Base-by-base conservation (phyloP, 108 stramenopile species). In the Pseudonitzschia delicatissima region DNA sequence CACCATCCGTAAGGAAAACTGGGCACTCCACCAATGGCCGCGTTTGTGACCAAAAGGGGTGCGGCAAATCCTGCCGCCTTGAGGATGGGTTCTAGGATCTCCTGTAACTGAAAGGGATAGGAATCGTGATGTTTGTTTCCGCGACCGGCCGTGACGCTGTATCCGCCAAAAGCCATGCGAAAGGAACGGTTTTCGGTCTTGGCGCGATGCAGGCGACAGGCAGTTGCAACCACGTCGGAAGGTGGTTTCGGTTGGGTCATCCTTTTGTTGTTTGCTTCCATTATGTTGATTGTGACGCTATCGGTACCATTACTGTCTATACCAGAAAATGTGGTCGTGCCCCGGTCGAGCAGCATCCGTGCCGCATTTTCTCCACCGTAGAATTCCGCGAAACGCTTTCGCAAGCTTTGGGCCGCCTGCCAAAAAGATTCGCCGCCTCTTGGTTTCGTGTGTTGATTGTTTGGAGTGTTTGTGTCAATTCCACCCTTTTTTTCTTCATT, bases 1-100 rank as follows among this genome's bases (percentile, higher is more conserved):
- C 88, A 90, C 76, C 75, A 90, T 20, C 82, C 88, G 69, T 86
- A 86, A 7, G 88, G 88, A 70, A 90, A 90, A 21, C 71, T 58
- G 17, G 88, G 85, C 9, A 72, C 53, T 29, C 85, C 88, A 45
- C 88, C 88, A 76, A 90, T 86, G 8, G 85, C 88, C 0, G 85
- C 85, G 69, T 90, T 90, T 3, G 58, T 69, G 26, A 90, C 82
- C 28, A 76, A 64, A 8, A 89, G 57, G 23, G 74, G 51, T 7
- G 12, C 18, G 33, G 57, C 45, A 0, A 76, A 36, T 32, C 75
- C 80, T 0, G 65, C 58, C 7, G 57, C 18, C 23, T 45, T 42
- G 39, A 90, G 57, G 20, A 75, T 40, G 4, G 64, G 58, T 61
- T 62, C 53, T 29, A 87, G 39, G 1, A 85, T 27, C 23, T 65